phyloP scores from a whole-genome alignment of 768 basidiomycete genomes.

The Tylopilus cervinicoccineus region DNA sequence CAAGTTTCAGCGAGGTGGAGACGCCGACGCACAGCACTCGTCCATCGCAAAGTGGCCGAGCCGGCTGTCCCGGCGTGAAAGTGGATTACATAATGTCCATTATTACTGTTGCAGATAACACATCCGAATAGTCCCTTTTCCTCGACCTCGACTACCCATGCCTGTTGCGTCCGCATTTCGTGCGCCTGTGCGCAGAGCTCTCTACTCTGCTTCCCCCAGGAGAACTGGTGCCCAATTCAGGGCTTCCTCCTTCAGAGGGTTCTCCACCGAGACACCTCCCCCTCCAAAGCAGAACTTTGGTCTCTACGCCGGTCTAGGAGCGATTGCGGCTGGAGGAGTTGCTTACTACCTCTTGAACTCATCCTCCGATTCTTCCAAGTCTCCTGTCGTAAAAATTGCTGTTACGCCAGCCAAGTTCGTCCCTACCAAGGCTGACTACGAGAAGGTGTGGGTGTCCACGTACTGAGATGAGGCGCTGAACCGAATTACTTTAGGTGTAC shows the following conservation, averaged over 20 bases:
- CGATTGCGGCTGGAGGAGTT: conserved; percentile 54
- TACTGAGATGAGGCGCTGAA: neutral
- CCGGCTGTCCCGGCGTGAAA: neutral
- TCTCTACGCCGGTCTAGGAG: conserved; percentile 60
- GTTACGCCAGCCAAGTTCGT: conserved; percentile 66
- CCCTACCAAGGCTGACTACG: conserved; percentile 81
- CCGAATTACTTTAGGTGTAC: conserved; percentile 61
- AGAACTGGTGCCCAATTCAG: conserved; percentile 33
- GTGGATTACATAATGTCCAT: conserved; percentile 15
- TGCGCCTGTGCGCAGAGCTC: conserved; percentile 45
- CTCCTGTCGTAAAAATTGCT: conserved; percentile 56
- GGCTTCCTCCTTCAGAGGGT: conserved; percentile 48
- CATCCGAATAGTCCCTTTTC: conserved; percentile 1
- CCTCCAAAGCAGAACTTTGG: conserved; percentile 50
- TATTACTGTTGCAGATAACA: conserved; percentile 5
- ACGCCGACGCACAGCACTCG: neutral
- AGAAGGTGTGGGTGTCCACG: conserved; percentile 53
- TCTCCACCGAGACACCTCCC: conserved; percentile 50
- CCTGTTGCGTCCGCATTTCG: conserved; percentile 50
- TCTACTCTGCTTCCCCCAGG: conserved; percentile 27
- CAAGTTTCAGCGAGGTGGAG: neutral
- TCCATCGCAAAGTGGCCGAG: conserved; percentile 11
- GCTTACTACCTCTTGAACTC: conserved; percentile 60
- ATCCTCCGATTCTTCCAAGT: conserved; percentile 41
- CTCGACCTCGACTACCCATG: conserved; percentile 36